These are phyloP conservation scores for Penicillium hesseltinei DNA, from an alignment of 2,329 filamentous ascomycete genomes.

Conservation along the genomic window DNA sequence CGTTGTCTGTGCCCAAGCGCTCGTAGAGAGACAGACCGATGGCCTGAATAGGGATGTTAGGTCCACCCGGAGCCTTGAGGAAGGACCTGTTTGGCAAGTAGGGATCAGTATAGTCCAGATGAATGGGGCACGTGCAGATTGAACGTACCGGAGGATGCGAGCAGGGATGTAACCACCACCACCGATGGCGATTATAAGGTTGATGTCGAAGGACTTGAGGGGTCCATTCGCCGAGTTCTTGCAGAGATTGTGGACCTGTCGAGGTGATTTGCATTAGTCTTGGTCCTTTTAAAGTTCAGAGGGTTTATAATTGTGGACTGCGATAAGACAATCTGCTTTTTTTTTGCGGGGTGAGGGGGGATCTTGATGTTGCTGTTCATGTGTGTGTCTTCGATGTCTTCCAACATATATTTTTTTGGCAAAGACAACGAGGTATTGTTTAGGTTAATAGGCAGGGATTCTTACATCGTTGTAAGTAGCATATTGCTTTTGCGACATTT, in stretches of 20 bases:
- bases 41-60: constrained; percentile 98
- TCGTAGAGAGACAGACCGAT: constrained; percentile 98
- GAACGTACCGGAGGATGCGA: constrained; percentile 74
- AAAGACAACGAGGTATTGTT: not conserved
- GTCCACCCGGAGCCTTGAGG: constrained; percentile 78
- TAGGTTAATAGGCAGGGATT: constrained; percentile 24
- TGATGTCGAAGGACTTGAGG: not conserved
- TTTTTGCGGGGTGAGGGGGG: constrained; percentile 6
- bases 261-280: constrained; percentile 12
- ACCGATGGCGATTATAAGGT: constrained; percentile 92
- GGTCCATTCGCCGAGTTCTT: constrained; percentile 62
- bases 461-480: constrained; percentile 86
- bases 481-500: constrained; percentile 82
- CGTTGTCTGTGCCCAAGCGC: constrained; percentile 55
- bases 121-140: not conserved
- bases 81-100: constrained; percentile 62
- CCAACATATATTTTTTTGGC: not conserved
- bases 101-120: not conserved
- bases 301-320: constrained; percentile 1
- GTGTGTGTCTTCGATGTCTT: not conserved
- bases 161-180: constrained; percentile 96
- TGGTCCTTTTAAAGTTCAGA: not conserved
- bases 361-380: not conserved
- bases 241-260: constrained; percentile 94
- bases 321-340: constrained; percentile 2